A percentile compares a stretch with the other conserved stretches of the same genome.
These are phyloP conservation scores for Coniophora puteana DNA, from an alignment of 1,284 basidiomycete genomes.

Conservation along the genomic window DNA sequence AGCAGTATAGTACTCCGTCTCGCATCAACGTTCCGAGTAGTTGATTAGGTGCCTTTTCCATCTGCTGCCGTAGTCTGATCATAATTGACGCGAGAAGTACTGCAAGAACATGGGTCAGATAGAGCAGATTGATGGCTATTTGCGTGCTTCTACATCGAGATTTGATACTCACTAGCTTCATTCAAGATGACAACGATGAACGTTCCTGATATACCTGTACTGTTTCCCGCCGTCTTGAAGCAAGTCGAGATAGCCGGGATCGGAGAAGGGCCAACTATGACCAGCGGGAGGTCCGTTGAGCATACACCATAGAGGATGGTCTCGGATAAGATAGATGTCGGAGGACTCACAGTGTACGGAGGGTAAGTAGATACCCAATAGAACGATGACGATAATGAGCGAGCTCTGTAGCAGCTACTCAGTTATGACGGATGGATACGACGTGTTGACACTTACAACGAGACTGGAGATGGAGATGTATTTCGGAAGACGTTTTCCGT, in stretches of 20 bases:
- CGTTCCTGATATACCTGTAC: not conserved
- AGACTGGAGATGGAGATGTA: not conserved
- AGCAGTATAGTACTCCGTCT: conserved; percentile 1
- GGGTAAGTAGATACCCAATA: not conserved
- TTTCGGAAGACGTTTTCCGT: not conserved
- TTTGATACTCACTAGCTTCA: not conserved
- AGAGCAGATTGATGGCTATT: not conserved
- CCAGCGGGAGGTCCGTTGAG: not conserved
- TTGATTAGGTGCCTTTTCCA: not conserved
- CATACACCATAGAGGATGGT: not conserved
- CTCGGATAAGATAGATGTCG: not conserved
- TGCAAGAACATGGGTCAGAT: too few relatives aligned
- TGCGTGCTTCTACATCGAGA: not conserved
- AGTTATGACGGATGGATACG: not conserved
- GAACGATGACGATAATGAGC: not conserved
- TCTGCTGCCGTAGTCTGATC: not conserved
- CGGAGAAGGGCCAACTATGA: not conserved
- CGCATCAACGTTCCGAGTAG: not conserved
- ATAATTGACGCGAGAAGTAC: not conserved
- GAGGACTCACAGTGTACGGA: not conserved
- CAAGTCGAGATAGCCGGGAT: conserved; percentile 1
- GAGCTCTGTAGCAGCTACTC: not conserved
- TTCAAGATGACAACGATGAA: not conserved
- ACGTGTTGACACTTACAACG: not conserved
- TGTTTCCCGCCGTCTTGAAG: not conserved